phyloP scores from a whole-genome alignment of 1,284 basidiomycete genomes.

The Ustilago xerochloae region DNA sequence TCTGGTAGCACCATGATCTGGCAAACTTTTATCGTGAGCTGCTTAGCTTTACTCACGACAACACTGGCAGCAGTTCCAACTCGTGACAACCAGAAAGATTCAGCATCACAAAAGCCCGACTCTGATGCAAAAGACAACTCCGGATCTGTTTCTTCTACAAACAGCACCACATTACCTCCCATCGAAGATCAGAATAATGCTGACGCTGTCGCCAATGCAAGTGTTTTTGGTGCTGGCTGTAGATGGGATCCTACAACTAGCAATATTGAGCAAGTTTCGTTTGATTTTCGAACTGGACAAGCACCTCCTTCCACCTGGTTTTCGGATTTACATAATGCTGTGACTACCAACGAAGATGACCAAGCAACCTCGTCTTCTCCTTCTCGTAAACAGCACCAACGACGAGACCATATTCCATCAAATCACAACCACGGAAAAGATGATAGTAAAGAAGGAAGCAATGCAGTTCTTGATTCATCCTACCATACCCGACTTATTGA shows the following conservation, averaged over 20 bases:
- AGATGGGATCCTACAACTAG: conserved; percentile 39
- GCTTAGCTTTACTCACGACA: not conserved
- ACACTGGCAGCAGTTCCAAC: not conserved
- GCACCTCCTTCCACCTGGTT: conserved; percentile 42
- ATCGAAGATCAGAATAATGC: too few species aligned
- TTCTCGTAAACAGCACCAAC: not conserved
- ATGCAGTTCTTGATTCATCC: conserved; percentile 25
- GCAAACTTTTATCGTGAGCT: not conserved
- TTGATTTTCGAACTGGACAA: conserved; percentile 31
- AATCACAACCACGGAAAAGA: too few species aligned
- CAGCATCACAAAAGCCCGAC: not conserved
- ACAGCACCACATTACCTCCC: too few species aligned
- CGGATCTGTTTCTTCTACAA: not conserved
- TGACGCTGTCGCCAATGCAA: too few species aligned
- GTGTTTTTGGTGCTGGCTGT: conserved; percentile 43
- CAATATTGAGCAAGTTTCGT: conserved; percentile 41
- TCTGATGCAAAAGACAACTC: not conserved
- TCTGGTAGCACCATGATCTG: not conserved
- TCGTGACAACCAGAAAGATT: not conserved
- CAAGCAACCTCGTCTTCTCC: not conserved
- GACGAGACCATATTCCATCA: too few species aligned
- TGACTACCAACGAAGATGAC: not conserved
- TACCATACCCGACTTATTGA: conserved; percentile 37
- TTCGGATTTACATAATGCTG: conserved; percentile 10
- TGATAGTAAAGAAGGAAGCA: not conserved